These are phyloP conservation scores for Crithidia expoeki DNA, from an alignment of 208 protist genomes.

Conservation along the genomic window DNA sequence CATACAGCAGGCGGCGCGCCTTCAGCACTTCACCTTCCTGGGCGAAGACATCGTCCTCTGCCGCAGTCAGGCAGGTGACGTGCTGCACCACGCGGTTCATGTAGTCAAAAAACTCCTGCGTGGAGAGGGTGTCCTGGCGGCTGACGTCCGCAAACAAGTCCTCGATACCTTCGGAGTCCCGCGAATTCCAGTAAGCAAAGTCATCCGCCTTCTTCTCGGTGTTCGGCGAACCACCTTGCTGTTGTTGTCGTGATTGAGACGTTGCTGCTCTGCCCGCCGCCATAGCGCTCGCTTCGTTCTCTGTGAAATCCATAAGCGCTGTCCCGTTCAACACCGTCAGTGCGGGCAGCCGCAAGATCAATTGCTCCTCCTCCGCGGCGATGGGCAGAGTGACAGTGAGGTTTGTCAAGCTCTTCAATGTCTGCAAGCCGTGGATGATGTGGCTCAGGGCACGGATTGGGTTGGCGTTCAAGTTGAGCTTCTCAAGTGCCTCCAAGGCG, in stretches of 20 bases:
- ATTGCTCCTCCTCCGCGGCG: constrained; percentile 71
- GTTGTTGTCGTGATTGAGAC: not conserved
- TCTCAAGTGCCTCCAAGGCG: constrained; percentile 39
- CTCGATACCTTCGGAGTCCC: constrained; percentile 45
- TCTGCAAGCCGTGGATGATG: constrained; percentile 61
- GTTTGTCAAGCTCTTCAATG: constrained; percentile 45
- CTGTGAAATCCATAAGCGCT: constrained; percentile 16
- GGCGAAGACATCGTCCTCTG: constrained; percentile 46
- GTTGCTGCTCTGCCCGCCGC: not conserved
- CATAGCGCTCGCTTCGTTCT: not conserved
- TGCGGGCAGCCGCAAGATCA: constrained; percentile 63
- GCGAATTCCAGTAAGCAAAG: constrained; percentile 38
- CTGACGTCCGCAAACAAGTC: constrained; percentile 49
- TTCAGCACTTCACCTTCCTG: constrained; percentile 83
- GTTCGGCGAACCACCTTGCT: not conserved
- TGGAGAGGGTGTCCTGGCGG: constrained; percentile 24
- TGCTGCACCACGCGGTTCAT: constrained; percentile 68
- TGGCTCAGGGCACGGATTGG: constrained; percentile 42
- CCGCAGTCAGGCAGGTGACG: constrained; percentile 59
- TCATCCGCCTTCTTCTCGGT: not conserved
- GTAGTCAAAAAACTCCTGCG: constrained; percentile 70
- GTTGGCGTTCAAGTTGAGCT: constrained; percentile 61
- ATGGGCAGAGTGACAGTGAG: constrained; percentile 61
- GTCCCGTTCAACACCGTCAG: constrained; percentile 26
- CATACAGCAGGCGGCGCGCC: constrained; percentile 65